phyloP scores from a whole-genome alignment of 2,329 filamentous ascomycete genomes.

The Sporothrix dimorphospora region DNA sequence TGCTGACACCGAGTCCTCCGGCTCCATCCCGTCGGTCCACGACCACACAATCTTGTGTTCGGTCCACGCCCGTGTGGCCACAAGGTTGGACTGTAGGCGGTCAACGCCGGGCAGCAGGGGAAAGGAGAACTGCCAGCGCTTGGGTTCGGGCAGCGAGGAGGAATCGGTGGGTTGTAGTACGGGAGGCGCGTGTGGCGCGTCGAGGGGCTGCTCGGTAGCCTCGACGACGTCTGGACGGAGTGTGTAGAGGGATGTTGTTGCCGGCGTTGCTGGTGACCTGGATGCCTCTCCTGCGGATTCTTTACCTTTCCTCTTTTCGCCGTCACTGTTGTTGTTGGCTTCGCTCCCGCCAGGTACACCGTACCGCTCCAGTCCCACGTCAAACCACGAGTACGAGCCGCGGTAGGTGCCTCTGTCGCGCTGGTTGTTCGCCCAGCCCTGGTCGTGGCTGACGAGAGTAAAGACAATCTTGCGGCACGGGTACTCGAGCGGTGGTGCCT shows the following conservation, averaged over 20 bases:
- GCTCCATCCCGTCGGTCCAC: slow-evolving; percentile 48
- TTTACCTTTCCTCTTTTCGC: not conserved
- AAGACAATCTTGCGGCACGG: slow-evolving; percentile 66
- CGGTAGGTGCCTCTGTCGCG: slow-evolving; percentile 46
- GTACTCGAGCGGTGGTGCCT: slow-evolving; percentile 45
- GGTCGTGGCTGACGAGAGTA: slow-evolving; percentile 59
- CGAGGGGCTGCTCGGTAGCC: not conserved
- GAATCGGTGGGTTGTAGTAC: not conserved
- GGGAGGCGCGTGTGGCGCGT: not conserved
- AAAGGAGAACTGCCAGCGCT: slow-evolving; percentile 43
- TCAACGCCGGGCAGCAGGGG: slow-evolving; percentile 42
- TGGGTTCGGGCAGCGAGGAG: not conserved
- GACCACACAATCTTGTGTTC: slow-evolving; percentile 58
- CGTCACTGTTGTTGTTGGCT: not conserved
- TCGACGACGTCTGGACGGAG: not conserved
- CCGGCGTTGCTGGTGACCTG: not conserved
- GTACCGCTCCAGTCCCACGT: slow-evolving; percentile 62
- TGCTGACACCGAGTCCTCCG: too few relatives aligned
- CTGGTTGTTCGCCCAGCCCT: slow-evolving; percentile 55
- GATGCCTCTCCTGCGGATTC: not conserved
- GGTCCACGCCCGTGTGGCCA: slow-evolving; percentile 41
- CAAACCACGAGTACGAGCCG: slow-evolving; percentile 65
- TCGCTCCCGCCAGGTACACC: slow-evolving; percentile 40
- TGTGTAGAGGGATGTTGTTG: not conserved
- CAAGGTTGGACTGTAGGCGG: slow-evolving; percentile 54